Evolutionary conservation across 805 yeast genomes (phyloP), one percentile per base, ranked within the genome.

Genomic region (Metschnikowia sp.): DNA sequence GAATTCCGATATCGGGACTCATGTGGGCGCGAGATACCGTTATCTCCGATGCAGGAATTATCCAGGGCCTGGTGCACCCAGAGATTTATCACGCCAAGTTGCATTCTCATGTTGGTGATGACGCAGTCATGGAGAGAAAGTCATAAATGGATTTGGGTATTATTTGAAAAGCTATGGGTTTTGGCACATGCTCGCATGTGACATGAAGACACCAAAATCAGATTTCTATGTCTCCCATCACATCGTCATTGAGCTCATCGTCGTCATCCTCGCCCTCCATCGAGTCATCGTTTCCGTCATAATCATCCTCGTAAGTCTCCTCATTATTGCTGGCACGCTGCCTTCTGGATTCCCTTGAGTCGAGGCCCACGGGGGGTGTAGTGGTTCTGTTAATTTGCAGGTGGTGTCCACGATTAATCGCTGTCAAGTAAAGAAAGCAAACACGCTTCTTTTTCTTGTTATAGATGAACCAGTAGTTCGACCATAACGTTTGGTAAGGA

Each of bases 401-500:
- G 51, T 67, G 66, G 57, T 72, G 76, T 11, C 68, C 55, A 40
- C 69, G 68, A 47, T 72, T 72, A 45, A 72, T 66, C 1, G 75
- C 77, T 3, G 82, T 82, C 52, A 94, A 69, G 57, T 88, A 87
- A 13, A 94, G 64, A 63, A 86, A 92, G 1, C 96, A 89, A 2
- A 94, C 98, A 53, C 98, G 79, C 69, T 92, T 92, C 69, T 86
- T 81, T 60, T 88, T 86, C 68, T 89, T 92, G 70, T 90, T 94
- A 69, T 86, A 90, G 39, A 92, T 81, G 64, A 94, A 94, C 85
- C 95, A 92, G 78, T 88, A 88, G 62, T 84, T 72, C 22, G 86
- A 80, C 94, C 94, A 88, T 71, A 72, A 65, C 2, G 76, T 69
- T 55, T 72, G 76, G 51, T 70, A 70, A 1, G 77, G 77, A 49